Evolutionary conservation across 768 basidiomycete species (phyloP), one percentile per base, ranked within the genome.

Genomic region (Grammothele lineata): DNA sequence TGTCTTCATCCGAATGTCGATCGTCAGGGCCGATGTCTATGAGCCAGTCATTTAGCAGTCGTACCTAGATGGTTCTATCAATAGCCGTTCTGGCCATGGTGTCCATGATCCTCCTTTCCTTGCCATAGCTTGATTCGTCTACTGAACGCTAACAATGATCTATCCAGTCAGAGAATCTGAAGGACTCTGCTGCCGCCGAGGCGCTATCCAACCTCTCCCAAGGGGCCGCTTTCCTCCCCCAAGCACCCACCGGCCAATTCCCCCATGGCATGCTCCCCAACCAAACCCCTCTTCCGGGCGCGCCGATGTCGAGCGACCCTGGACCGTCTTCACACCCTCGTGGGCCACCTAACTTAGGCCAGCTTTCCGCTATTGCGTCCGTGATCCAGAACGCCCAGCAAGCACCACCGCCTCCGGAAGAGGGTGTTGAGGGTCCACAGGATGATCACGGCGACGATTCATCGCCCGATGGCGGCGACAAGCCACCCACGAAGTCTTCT

Each of bases 171-270:
- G 75, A 74, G 25, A 75, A 74, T 48, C 66, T 72, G 48, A 79
- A 80, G 51, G 80, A 82, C 57, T 59, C 61, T 0, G 81, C 83
- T 41, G 79, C 82, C 2, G 75, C 80, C 5, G 78, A 83, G 50
- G 72, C 76, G 1, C 67, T 79, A 3, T 77, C 77, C 9, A 77
- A 77, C 37, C 74, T 80, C 39, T 66, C 77, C 2, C 76, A 76
- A 58, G 62, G 68, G 18, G 65, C 70, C 6, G n/a, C n/a, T n/a
- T 64, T 70, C 47, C n/a, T 38, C 34, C 50, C 48, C 11, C 48
- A 47, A 27, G 18, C 33, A 9, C 50, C 50, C 15, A 48, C 58
- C 3, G 47, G 50, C 33, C 56, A 57, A 21, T 48, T 54, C 24
- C 50, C 57, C 32, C 54, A 49, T 40, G 46, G 41, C 47, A 49